A percentile compares a stretch with the other conserved stretches of the same genome.
Evolutionary conservation across 2,329 filamentous ascomycete genomes (phyloP).

Genomic region (Reticulascus tulasneorum): DNA sequence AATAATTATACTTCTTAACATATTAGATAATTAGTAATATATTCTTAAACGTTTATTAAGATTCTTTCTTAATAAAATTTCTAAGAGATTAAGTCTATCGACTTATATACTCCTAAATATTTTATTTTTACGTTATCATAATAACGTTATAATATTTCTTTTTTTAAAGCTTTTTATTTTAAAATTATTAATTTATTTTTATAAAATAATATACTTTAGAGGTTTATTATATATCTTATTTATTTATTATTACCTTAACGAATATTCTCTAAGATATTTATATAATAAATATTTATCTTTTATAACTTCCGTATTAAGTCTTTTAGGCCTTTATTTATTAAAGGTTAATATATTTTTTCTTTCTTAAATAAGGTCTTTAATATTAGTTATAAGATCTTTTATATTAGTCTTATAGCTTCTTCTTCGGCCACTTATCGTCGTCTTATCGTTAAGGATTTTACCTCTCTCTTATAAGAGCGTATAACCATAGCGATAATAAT

Average conservation of each 20-base stretch:
- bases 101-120: not conserved
- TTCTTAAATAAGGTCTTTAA: not conserved
- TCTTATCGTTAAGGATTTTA: slow-evolving; percentile 20
- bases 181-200: not conserved
- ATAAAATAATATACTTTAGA: not conserved
- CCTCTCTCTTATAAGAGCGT: not conserved
- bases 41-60: not conserved
- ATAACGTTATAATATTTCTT: not conserved
- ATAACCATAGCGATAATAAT: not conserved
- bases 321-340: too few relatives aligned
- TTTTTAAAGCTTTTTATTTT: not conserved
- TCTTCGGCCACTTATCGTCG: slow-evolving; percentile 25
- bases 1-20: not conserved
- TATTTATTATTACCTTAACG: not conserved
- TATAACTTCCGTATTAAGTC: not conserved
- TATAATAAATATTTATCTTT: too few relatives aligned
- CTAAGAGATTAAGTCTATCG: not conserved
- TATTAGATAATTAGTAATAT: not conserved
- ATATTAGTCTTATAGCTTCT: slow-evolving; percentile 12
- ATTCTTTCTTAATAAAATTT: not conserved
- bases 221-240: not conserved
- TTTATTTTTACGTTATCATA: not conserved
- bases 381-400: slow-evolving; percentile 10
- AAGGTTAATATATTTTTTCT: not conserved
- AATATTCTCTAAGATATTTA: not conserved